These are phyloP conservation scores for Nakataea oryzae DNA, from an alignment of 2,329 filamentous ascomycete genomes.

Conservation along the genomic window DNA sequence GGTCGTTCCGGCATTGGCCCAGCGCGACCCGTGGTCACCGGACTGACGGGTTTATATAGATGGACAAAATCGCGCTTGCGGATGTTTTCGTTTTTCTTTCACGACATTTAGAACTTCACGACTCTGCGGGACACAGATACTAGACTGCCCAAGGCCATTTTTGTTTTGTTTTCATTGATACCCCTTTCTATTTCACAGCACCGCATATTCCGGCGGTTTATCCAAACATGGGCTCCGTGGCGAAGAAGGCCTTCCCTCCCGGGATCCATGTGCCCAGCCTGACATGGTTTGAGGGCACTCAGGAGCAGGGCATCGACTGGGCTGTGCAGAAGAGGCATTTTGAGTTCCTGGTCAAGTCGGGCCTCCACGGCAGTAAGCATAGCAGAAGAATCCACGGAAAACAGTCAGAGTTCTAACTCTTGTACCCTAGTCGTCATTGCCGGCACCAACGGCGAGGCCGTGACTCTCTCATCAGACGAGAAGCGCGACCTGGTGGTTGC, in stretches of 20 bases:
- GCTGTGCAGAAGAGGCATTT: slow-evolving; percentile 39
- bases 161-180: not conserved
- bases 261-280: slow-evolving; percentile 47
- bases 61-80: not conserved
- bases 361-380: slow-evolving; percentile 34
- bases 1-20: not conserved
- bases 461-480: slow-evolving; percentile 55
- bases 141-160: not conserved
- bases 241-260: slow-evolving; percentile 18
- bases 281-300: slow-evolving; percentile 38
- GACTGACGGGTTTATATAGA: not conserved
- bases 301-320: slow-evolving; percentile 43
- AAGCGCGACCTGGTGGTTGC: slow-evolving; percentile 49
- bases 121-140: not conserved
- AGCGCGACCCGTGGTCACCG: too few relatives aligned
- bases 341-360: slow-evolving; percentile 40
- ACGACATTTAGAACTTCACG: not conserved
- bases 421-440: slow-evolving; percentile 47
- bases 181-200: not conserved
- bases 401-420: slow-evolving; percentile 9
- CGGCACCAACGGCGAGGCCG: slow-evolving; percentile 65
- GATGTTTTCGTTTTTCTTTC: not conserved
- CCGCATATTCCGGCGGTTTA: too few relatives aligned
- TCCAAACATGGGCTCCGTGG: not conserved
- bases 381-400: not conserved